Evolutionary conservation across 2,329 filamentous ascomycete genomes (phyloP).

Genomic region (Penicillium occitanis): DNA sequence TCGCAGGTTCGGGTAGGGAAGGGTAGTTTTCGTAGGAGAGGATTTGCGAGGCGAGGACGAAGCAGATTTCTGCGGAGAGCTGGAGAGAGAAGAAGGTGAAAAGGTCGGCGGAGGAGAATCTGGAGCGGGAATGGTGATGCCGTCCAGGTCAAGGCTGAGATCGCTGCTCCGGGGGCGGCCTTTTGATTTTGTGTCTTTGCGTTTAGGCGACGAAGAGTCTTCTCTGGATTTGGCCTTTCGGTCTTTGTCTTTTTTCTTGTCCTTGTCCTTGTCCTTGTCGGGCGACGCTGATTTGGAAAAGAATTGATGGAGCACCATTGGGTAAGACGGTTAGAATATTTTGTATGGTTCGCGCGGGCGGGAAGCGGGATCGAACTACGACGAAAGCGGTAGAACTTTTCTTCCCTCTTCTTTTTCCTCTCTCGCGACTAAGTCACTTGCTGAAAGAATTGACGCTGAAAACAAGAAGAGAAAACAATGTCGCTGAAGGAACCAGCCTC

Average conservation of each 20-base stretch:
- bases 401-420: constrained; percentile 12
- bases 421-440: not conserved
- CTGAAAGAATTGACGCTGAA: not conserved
- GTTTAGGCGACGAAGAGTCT: not conserved
- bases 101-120: constrained; percentile 17
- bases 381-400: constrained; percentile 42
- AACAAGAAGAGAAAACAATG: not conserved
- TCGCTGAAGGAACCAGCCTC: constrained; percentile 4
- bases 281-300: constrained; percentile 36
- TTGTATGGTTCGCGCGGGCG: constrained; percentile 25
- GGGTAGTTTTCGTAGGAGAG: constrained; percentile 26
- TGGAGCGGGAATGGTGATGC: constrained; percentile 16
- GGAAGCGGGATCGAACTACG: constrained; percentile 35
- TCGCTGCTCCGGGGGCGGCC: not conserved
- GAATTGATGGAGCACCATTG: constrained; percentile 41
- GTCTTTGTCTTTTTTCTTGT: constrained; percentile 26
- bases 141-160: constrained; percentile 7
- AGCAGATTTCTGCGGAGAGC: constrained; percentile 26
- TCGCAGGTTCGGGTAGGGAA: constrained; percentile 20
- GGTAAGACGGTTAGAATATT: not conserved
- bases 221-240: constrained; percentile 14
- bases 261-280: constrained; percentile 25
- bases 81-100: constrained; percentile 17
- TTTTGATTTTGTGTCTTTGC: constrained; percentile 5
- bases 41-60: constrained; percentile 20